A percentile compares a stretch with the other conserved stretches of the same genome.
phyloP scores from a whole-genome alignment of 306 rosid genomes.

The Boehmeria nivea region DNA sequence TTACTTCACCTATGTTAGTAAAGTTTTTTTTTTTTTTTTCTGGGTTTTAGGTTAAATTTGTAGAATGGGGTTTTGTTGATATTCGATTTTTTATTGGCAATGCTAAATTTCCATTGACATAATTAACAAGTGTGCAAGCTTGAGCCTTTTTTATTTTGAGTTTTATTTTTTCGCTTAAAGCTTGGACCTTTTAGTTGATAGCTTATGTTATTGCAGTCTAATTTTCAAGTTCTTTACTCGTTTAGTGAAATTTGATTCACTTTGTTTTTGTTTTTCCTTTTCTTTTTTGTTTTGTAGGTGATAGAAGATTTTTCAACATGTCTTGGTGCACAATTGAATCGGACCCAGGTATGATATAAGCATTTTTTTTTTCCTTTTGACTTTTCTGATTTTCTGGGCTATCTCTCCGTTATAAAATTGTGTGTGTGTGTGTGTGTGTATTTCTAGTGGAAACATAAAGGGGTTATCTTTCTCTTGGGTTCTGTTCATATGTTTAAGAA shows the following conservation, averaged over 20 bases:
- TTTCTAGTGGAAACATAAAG: too few species aligned
- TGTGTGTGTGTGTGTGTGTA: too few species aligned
- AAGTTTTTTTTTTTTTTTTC: not conserved
- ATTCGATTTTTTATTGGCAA: too few species aligned
- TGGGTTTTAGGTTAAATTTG: not conserved
- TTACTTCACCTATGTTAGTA: not conserved
- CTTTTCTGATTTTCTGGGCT: not conserved
- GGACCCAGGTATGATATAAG: slow-evolving; percentile 70
- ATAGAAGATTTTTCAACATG: slow-evolving; percentile 39
- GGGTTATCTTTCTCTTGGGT: too few species aligned
- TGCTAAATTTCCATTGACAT: too few species aligned
- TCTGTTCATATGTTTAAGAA: too few species aligned
- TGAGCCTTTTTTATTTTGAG: too few species aligned
- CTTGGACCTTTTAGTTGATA: too few species aligned
- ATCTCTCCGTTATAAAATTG: too few species aligned
- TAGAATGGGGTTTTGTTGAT: not conserved
- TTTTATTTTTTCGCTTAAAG: too few species aligned
- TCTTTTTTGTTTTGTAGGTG: slow-evolving; percentile 27
- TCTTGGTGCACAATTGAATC: slow-evolving; percentile 99
- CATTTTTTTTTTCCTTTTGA: not conserved
- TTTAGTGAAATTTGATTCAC: not conserved
- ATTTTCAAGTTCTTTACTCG: not conserved
- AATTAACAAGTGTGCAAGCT: too few species aligned
- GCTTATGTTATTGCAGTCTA: too few species aligned
- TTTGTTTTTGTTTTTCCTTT: not conserved